Evolutionary conservation across 495 filamentous ascomycete genomes (phyloP).

Genomic region (Neurospora sublineolata): DNA sequence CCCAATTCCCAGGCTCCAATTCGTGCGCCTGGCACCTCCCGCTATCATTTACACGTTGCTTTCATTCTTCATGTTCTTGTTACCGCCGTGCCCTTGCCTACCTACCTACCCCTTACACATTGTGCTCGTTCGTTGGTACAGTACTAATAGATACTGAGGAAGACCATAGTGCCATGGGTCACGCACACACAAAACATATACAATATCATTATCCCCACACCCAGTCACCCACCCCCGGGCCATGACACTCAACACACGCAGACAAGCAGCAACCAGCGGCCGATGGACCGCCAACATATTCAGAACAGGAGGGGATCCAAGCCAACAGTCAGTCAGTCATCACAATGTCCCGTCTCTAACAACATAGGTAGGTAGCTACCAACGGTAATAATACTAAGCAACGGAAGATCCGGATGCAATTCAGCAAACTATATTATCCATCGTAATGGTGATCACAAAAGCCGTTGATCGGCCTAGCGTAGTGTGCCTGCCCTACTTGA

Average conservation of each 20-base stretch:
- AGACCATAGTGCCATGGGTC: neutral
- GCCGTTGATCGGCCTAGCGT: neutral
- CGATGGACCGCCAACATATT: no score
- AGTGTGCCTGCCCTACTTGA: neutral
- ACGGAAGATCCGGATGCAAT: neutral
- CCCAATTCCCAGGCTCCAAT: neutral
- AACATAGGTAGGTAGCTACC: neutral
- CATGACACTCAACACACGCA: no score
- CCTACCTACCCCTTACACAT: neutral
- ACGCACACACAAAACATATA: neutral
- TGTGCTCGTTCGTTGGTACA: neutral
- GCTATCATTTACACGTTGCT: neutral
- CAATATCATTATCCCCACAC: neutral
- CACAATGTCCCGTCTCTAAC: no score
- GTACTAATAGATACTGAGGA: neutral
- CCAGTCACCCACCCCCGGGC: neutral
- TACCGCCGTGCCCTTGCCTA: neutral
- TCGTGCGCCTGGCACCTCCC: neutral
- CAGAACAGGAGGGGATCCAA: neutral
- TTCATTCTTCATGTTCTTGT: neutral
- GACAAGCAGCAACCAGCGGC: no score
- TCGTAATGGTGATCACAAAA: neutral
- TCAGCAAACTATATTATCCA: neutral
- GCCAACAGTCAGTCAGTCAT: no score
- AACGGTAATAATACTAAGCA: neutral